Evolutionary conservation across 768 basidiomycete species (phyloP).

Genomic region (Tricholoma furcatifolium): DNA sequence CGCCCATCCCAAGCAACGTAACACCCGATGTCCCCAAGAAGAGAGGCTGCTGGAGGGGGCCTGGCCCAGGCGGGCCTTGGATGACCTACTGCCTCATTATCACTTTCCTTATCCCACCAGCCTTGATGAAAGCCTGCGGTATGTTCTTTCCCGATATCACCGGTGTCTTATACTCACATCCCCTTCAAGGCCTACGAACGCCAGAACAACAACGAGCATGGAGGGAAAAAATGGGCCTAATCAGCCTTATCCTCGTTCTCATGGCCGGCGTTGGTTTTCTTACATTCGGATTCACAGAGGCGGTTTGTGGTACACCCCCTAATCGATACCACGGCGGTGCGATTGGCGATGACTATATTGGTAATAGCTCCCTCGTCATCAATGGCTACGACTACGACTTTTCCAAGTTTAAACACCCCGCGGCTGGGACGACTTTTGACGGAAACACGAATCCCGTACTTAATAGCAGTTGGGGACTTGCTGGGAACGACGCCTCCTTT

Average conservation of each 20-base stretch:
- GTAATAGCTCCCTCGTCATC: conserved; percentile 83
- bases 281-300: conserved; percentile 96
- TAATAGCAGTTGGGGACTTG: conserved; percentile 70
- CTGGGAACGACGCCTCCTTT: conserved; percentile 90
- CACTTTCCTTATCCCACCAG: conserved; percentile 80
- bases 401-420: conserved; percentile 81
- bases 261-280: conserved; percentile 97
- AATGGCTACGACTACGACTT: conserved; percentile 96
- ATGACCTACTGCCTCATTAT: conserved; percentile 91
- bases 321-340: conserved; percentile 80
- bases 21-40: conserved; percentile 36
- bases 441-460: conserved; percentile 84
- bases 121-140: conserved; percentile 79
- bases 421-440: conserved; percentile 63
- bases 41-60: conserved; percentile 66
- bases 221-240: conserved; percentile 96
- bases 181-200: conserved; percentile 71
- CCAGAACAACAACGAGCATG: conserved; percentile 95
- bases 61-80: conserved; percentile 92
- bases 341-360: conserved; percentile 68
- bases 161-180: not conserved
- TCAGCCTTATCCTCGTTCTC: conserved; percentile 72
- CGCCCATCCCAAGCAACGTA: conserved; percentile 34
- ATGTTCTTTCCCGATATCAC: conserved; percentile 29
- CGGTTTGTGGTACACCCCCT: conserved; percentile 87